phyloP scores from a whole-genome alignment of 495 filamentous ascomycete species.

The Lophiotrema nucula region DNA sequence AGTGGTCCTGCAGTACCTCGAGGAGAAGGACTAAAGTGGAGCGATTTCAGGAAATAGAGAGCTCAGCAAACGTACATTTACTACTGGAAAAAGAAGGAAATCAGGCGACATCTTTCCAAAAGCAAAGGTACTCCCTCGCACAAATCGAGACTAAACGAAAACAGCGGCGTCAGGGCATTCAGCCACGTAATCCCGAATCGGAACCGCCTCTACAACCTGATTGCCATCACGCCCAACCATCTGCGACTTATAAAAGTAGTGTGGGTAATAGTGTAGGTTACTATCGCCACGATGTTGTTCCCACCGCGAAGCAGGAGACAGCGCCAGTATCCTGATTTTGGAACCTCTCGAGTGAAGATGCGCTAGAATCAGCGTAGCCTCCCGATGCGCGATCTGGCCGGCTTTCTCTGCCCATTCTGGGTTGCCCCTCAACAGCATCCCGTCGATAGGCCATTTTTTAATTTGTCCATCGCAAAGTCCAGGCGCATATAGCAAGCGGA shows the following conservation, averaged over 20 bases:
- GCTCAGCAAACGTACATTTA: too few species aligned
- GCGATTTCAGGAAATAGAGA: too few species aligned
- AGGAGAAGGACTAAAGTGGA: too few species aligned
- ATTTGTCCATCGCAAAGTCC: background rate
- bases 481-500: constrained; percentile 5
- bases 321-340: constrained; percentile 5
- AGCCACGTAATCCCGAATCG: constrained; percentile 13
- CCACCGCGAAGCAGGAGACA: constrained; percentile 12
- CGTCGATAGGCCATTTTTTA: background rate
- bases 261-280: constrained; percentile 15
- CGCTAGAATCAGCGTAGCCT: constrained; percentile 12
- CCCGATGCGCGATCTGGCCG: background rate
- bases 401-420: background rate
- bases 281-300: constrained; percentile 5
- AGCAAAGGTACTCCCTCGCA: too few species aligned
- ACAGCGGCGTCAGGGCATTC: constrained; percentile 7
- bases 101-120: too few species aligned
- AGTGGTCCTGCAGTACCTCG: background rate
- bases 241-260: constrained; percentile 7
- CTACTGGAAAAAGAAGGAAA: too few species aligned
- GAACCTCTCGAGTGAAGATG: constrained; percentile 10
- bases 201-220: constrained; percentile 3
- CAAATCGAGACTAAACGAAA: background rate
- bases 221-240: constrained; percentile 6
- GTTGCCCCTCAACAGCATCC: background rate